Base-by-base conservation (phyloP, 1,139 yeast species). In the Dujonia santamariae region DNA sequence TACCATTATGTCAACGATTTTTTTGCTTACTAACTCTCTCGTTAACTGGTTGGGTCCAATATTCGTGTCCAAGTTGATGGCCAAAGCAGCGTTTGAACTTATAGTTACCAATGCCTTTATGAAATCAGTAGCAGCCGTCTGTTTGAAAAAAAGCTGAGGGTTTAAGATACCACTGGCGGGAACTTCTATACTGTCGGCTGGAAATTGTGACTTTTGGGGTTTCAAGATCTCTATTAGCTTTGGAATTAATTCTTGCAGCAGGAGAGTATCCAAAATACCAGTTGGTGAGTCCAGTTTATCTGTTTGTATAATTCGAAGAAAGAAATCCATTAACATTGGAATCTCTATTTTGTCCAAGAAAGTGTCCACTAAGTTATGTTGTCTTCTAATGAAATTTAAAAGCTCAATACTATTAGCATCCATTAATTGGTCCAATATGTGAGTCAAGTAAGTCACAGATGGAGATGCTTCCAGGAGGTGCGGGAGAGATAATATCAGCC, bases 91-190 rank as follows among this genome's bases (percentile, higher is more conserved):
- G 42, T 69, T 70, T n/a, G 96, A 96, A 21, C 96, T 86, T 28
- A 94, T 85, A 2, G 97, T 84, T 20, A 92, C 85, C 51, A 94
- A 76, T 0, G 97, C 97, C 54, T 92, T 94, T 37, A 92, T 63
- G 51, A 92, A 92, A 54, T 92, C 99, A 8, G 97, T 95, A 2
- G 96, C 95, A 0, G 97, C 95, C 3, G 95, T 82, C 57, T 92
- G 97, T 34, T 78, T 78, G 39, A 92, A 78, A 24, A 83, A 70
- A 26, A 56, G 45, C 33, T 48, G 50, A 28, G 57, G 59, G 35
- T 63, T 56, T 1, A 72, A 63, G 23, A 65, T 58, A 17, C 45
- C 45, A 4, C 40, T 36, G 4, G 40, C 30, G 7, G 13, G 8
- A 13, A 15, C 23, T n/a, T 12, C 22, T 7, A 7, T 7, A 12